Evolutionary conservation across 208 protist genomes (phyloP).

Genomic region (Leishmania tarentolae): DNA sequence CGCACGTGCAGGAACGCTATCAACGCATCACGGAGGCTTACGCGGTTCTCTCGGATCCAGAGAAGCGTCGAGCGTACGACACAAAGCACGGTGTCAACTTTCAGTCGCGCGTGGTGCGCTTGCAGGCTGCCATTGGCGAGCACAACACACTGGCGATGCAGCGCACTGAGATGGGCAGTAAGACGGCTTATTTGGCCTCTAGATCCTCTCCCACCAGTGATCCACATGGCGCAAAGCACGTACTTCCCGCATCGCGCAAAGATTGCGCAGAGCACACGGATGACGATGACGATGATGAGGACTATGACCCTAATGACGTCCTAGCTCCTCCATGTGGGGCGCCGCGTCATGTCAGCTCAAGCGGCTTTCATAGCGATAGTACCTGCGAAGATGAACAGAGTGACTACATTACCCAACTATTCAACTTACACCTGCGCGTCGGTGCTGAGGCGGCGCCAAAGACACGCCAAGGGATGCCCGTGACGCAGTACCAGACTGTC

Average conservation of each 20-base stretch:
- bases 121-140: conserved; percentile 38
- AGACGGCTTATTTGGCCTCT: not conserved
- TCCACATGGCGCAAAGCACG: not conserved
- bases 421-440: conserved; percentile 5
- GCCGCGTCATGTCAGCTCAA: not conserved
- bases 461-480: conserved; percentile 6
- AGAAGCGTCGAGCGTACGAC: conserved; percentile 68
- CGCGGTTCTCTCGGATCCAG: conserved; percentile 66
- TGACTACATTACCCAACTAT: not conserved
- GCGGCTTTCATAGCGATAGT: not conserved
- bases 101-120: conserved; percentile 30
- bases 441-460: not conserved
- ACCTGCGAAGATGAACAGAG: not conserved
- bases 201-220: not conserved
- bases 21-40: conserved; percentile 80
- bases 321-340: not conserved
- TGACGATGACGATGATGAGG: conserved; percentile 41
- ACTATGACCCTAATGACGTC: conserved; percentile 33
- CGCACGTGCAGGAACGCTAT: conserved; percentile 46
- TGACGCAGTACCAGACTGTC: conserved; percentile 23
- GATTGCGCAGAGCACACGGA: conserved; percentile 16
- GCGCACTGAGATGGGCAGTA: conserved; percentile 2
- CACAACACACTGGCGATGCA: conserved; percentile 37
- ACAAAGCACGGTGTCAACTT: conserved; percentile 79
- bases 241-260: not conserved